phyloP scores from a whole-genome alignment of 2,329 filamentous ascomycete genomes.

The Penicillium crustosum region DNA sequence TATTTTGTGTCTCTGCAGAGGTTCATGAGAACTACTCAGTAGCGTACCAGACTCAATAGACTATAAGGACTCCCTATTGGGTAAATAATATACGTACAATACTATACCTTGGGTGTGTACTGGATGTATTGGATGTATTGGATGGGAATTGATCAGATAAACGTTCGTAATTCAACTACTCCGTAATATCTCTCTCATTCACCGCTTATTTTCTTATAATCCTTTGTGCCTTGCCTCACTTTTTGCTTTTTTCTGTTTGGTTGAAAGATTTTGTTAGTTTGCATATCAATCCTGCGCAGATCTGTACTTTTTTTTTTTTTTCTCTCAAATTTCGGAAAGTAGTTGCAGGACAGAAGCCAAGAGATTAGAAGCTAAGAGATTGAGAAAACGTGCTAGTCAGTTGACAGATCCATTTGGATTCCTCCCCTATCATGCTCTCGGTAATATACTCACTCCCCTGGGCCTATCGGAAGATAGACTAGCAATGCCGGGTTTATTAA shows the following conservation, averaged over 20 bases:
- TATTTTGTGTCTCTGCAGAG: slow-evolving; percentile 8
- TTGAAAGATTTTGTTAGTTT: slow-evolving; percentile 3
- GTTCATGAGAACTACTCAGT: slow-evolving; percentile 5
- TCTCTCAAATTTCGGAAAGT: slow-evolving; percentile 2
- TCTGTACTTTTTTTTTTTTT: slow-evolving; percentile 2
- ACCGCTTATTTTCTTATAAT: slow-evolving; percentile 23
- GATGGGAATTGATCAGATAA: slow-evolving; percentile 22
- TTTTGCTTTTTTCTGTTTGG: slow-evolving; percentile 11
- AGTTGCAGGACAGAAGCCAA: neutral
- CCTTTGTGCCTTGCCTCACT: slow-evolving; percentile 4
- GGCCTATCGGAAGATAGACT: slow-evolving; percentile 7
- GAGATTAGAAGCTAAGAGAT: neutral
- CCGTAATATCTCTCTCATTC: slow-evolving; percentile 14
- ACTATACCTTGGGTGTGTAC: neutral
- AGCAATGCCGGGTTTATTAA: neutral
- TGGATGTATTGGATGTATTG: neutral
- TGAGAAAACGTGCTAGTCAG: slow-evolving; percentile 6
- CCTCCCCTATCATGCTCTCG: neutral
- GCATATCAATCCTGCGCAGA: slow-evolving; percentile 6
- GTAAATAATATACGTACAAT: neutral
- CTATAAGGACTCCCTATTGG: neutral
- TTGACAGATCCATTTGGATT: slow-evolving; percentile 21
- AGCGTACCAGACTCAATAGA: neutral
- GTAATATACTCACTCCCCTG: neutral
- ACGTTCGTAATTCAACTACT: slow-evolving; percentile 15